Evolutionary conservation across 148 eudicot species (phyloP).

Genomic region (Beta vulgaris): DNA sequence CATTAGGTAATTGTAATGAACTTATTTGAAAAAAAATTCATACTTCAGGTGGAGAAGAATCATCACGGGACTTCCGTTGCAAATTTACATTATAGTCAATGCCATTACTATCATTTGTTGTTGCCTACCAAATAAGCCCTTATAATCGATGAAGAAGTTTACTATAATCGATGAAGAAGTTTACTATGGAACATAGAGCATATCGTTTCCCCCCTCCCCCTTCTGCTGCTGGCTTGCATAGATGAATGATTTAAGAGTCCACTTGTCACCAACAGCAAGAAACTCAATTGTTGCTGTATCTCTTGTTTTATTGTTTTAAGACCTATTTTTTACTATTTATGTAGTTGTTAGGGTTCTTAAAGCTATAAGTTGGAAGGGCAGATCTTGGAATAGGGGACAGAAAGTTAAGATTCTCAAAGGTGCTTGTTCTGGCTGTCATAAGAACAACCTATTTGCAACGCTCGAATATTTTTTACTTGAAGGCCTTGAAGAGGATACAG

Average conservation of each 20-base stretch:
- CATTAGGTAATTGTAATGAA: no score
- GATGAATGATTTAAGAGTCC: not conserved
- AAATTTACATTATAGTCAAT: no score
- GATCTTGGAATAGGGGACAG: constrained; percentile 59
- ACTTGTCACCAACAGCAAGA: not conserved
- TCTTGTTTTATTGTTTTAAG: not conserved
- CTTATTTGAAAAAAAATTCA: no score
- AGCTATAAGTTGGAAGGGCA: constrained; percentile 45
- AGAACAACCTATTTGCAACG: constrained; percentile 49
- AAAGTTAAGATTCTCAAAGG: constrained; percentile 66
- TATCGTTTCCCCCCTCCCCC: not conserved
- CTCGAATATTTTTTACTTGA: constrained; percentile 64
- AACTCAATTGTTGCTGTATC: not conserved
- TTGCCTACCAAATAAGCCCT: no score
- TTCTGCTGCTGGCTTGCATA: not conserved
- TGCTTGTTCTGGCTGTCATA: constrained; percentile 55
- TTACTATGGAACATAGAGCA: no score
- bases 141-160: no score
- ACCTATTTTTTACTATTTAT: not conserved
- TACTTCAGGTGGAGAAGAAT: no score
- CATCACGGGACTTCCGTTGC: no score
- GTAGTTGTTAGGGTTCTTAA: constrained; percentile 67
- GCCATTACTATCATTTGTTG: no score
- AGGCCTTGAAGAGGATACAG: constrained; percentile 65
- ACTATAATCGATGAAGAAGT: no score